Base-by-base conservation (phyloP, 495 filamentous ascomycete species). In the Rhypophila decipiens region DNA sequence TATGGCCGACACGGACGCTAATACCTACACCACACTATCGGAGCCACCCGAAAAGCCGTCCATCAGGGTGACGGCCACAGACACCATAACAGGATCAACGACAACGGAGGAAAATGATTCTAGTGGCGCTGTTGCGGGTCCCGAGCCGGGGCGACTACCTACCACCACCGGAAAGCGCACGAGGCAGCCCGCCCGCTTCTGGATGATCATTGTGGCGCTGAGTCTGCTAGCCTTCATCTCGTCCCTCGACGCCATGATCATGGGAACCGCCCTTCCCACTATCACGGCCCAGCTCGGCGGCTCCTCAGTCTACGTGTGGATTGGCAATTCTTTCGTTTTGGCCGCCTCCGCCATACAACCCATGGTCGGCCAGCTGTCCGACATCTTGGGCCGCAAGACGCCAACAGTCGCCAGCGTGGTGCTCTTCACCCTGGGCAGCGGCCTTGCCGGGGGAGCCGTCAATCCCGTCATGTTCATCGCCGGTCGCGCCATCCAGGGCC, bases 401-500 rank as follows among this genome's bases (percentile, higher is more conserved):
- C 55, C 12, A 20, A 31, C 38, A 9, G 31, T 60, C 10, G 21
- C 9, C 0, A 23, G 62, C 0, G 47, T 71, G 9, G 27, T 42
- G 44, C 12, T 77, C 49, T 68, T 69, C 54, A 42, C 56, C 20
- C 34, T 71, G 11, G 75, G 70, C 2, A 31, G 27, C 67, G n/a
- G 19, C 20, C n/a, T 35, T 18, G 18, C 17, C 24, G 50, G 86
- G 8, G 39, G 36, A 3, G 61, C 70, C 3, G 56, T 46, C 2
- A 58, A 33, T 37, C 57, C 59, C 7, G 47, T 50, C 9, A 88
- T 88, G 79, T 70, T 94, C 39, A 75, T 94, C 36, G 74, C 74
- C 0, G 87, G 85, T 20, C 70, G 89, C 56, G 78, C 82, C 0
- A 69, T 95, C 31, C 88, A 94, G 59, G 89, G 89, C 45, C 64